phyloP scores from a whole-genome alignment of 345 rosid species.

The Bruguiera sexangula region DNA sequence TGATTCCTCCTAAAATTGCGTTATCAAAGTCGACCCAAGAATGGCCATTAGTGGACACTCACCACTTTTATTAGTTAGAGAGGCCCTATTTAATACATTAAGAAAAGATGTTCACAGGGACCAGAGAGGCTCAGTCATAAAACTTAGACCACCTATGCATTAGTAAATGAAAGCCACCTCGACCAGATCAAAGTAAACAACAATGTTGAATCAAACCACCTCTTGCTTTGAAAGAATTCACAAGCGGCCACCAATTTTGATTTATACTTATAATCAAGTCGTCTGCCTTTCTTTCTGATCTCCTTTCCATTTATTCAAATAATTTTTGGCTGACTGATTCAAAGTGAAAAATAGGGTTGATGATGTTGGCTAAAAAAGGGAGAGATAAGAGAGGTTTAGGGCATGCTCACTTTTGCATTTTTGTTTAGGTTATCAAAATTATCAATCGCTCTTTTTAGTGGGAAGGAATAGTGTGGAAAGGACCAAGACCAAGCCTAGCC shows the following conservation, averaged over 20 bases:
- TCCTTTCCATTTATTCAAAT: conserved; percentile 7
- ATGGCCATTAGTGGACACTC: conserved; percentile 5
- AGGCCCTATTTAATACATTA: conserved; percentile 1
- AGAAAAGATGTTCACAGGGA: background rate
- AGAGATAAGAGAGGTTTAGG: background rate
- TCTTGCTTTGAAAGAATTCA: background rate
- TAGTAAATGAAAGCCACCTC: background rate
- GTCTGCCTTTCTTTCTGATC: conserved; percentile 6
- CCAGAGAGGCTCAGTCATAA: background rate
- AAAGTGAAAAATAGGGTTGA: background rate
- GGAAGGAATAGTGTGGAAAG: background rate
- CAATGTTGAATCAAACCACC: background rate
- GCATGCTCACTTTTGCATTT: background rate
- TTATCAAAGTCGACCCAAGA: background rate
- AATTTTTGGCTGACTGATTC: conserved; percentile 1
- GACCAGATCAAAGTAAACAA: background rate
- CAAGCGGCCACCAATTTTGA: background rate
- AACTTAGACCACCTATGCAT: background rate
- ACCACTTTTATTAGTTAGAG: conserved; percentile 11
- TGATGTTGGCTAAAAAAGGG: conserved; percentile 5
- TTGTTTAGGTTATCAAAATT: background rate
- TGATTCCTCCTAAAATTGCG: background rate
- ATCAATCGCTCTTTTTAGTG: background rate
- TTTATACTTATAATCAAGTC: conserved; percentile 9
- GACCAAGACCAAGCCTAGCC: background rate